Conservation (phyloP, 2,329 filamentous ascomycete genomes). For the Paraphoma chrysanthemicola region DNA sequence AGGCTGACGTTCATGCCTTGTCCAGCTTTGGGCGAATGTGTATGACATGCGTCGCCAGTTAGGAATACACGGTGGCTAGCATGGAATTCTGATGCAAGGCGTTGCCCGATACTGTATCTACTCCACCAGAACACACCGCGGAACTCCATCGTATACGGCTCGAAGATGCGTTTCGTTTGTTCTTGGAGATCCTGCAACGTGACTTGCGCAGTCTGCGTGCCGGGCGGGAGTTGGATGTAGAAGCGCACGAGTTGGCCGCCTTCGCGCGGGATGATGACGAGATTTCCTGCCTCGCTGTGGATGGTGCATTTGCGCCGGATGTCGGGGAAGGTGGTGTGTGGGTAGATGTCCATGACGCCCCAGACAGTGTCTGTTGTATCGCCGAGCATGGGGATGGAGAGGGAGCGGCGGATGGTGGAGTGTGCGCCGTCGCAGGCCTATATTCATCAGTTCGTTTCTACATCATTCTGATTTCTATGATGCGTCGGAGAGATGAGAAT, state of each 20-base stretch:
- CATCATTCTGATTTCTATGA: too few relatives aligned
- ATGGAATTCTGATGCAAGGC: constrained; percentile 73
- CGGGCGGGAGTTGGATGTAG: constrained; percentile 65
- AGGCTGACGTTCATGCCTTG: constrained; percentile 69
- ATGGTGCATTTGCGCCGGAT: constrained; percentile 59
- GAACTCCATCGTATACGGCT: constrained; percentile 62
- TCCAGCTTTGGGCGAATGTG: constrained; percentile 74
- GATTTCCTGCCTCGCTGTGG: constrained; percentile 54
- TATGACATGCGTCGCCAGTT: constrained; percentile 72
- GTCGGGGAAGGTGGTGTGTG: constrained; percentile 58
- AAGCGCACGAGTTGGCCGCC: constrained; percentile 65
- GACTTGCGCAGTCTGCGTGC: constrained; percentile 60
- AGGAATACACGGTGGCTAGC: constrained; percentile 72
- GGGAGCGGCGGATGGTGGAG: constrained; percentile 58
- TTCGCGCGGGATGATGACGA: constrained; percentile 62
- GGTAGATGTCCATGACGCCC: constrained; percentile 64
- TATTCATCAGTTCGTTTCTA: too few relatives aligned
- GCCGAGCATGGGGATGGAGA: constrained; percentile 65
- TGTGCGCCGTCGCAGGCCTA: constrained; percentile 61
- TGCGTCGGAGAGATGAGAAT: too few relatives aligned
- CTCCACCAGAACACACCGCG: constrained; percentile 73
- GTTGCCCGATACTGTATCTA: constrained; percentile 73
- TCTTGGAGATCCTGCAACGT: constrained; percentile 61
- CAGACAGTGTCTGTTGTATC: constrained; percentile 64
- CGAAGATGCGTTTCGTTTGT: constrained; percentile 60